phyloP scores from a whole-genome alignment of 192 early-diverging fungal genomes.

The Entophlyctis luteolus region DNA sequence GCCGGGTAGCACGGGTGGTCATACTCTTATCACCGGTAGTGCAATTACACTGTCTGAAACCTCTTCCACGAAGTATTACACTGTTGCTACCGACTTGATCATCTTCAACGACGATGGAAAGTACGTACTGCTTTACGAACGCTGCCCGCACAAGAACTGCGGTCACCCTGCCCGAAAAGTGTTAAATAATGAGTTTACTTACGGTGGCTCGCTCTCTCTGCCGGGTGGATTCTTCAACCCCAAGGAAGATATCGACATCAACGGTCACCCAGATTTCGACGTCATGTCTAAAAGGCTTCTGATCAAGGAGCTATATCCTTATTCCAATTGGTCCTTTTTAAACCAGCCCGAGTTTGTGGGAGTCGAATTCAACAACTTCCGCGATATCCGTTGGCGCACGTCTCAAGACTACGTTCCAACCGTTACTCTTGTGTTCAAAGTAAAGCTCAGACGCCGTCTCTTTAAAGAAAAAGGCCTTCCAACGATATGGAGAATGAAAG shows the following conservation, averaged over 20 bases:
- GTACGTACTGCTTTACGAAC: constrained; percentile 1
- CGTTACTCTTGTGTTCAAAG: not conserved
- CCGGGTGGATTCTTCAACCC: constrained; percentile 10
- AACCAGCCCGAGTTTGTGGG: not conserved
- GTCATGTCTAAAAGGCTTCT: not conserved
- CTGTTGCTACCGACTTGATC: constrained; percentile 6
- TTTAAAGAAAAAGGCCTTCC: not conserved
- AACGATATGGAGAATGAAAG: not conserved
- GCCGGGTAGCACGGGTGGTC: not conserved
- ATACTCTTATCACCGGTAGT: not conserved
- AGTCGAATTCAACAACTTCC: constrained; percentile 4
- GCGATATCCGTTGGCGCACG: constrained; percentile 8
- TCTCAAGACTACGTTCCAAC: constrained; percentile 7
- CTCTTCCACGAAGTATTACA: not conserved
- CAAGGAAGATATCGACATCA: not conserved
- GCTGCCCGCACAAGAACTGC: constrained; percentile 8
- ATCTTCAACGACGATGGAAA: not conserved
- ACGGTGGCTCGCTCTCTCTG: constrained; percentile 7
- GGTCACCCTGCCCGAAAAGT: not conserved
- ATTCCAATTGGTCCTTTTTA: too few species aligned
- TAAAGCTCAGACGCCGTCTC: not conserved
- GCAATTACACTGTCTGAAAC: not conserved
- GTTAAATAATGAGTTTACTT: not conserved
- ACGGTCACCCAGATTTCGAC: constrained; percentile 1
- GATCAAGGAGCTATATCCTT: constrained; percentile 7